Evolutionary conservation across 2,329 filamentous ascomycete genomes (phyloP).

Genomic region (Cercospora sp.): DNA sequence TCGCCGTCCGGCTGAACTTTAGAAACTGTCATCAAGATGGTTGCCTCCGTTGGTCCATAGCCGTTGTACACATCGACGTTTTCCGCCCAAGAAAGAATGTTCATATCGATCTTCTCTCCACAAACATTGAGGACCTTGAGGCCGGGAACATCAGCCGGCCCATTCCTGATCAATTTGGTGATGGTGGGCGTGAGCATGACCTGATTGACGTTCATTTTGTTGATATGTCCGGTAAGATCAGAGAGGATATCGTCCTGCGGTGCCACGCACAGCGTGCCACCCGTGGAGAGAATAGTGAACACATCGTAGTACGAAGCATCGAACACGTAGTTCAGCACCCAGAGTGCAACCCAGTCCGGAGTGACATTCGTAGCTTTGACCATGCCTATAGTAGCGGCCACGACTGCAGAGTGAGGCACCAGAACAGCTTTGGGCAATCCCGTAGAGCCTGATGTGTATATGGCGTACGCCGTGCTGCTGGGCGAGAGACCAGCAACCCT

Average conservation of each 20-base stretch:
- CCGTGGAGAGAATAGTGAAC: slow-evolving; percentile 43
- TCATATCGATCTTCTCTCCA: slow-evolving; percentile 18
- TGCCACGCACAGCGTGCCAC: slow-evolving; percentile 52
- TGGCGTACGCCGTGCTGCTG: slow-evolving; percentile 10
- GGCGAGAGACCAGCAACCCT: not conserved
- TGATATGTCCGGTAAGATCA: slow-evolving; percentile 47
- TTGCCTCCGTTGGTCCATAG: slow-evolving; percentile 20
- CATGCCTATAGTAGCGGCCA: slow-evolving; percentile 14
- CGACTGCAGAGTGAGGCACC: slow-evolving; percentile 17
- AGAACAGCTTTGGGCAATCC: slow-evolving; percentile 23
- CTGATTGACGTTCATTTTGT: slow-evolving; percentile 43
- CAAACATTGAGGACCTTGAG: slow-evolving; percentile 44
- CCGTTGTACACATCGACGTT: slow-evolving; percentile 16
- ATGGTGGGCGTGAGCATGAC: slow-evolving; percentile 49
- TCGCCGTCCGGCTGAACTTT: not conserved
- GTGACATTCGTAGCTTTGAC: slow-evolving; percentile 1
- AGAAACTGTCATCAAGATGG: slow-evolving; percentile 14
- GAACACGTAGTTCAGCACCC: slow-evolving; percentile 19
- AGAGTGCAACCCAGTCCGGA: slow-evolving; percentile 14
- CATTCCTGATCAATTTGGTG: slow-evolving; percentile 39
- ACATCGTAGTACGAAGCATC: slow-evolving; percentile 40
- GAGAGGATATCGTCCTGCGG: slow-evolving; percentile 49
- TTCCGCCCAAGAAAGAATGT: slow-evolving; percentile 15
- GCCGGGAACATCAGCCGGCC: slow-evolving; percentile 42
- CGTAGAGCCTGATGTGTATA: slow-evolving; percentile 23